These are phyloP conservation scores for Neostapfia colusana DNA, from an alignment of 176 grass and related monocot species.

Conservation along the genomic window DNA sequence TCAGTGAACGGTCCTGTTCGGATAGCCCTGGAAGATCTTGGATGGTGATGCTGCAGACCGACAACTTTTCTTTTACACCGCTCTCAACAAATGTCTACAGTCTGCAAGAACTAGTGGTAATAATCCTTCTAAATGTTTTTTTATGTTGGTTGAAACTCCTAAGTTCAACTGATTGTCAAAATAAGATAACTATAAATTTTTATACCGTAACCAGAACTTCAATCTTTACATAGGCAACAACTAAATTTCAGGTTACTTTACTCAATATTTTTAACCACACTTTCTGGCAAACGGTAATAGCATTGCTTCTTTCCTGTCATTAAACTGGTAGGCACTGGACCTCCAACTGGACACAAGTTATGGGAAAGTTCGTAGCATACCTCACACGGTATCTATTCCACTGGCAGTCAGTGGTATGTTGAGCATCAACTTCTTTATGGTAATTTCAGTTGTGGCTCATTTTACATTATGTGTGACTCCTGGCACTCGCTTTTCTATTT, in stretches of 20 bases:
- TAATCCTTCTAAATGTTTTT: not conserved
- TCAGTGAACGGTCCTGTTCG: slow-evolving; percentile 60
- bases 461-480: slow-evolving; percentile 19
- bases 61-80: slow-evolving; percentile 66
- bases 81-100: slow-evolving; percentile 57
- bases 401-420: slow-evolving; percentile 89
- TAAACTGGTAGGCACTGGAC: slow-evolving; percentile 32
- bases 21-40: slow-evolving; percentile 58
- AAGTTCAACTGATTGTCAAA: not conserved
- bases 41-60: slow-evolving; percentile 76
- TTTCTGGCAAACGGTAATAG: slow-evolving; percentile 24
- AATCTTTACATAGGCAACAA: not conserved
- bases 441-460: slow-evolving; percentile 21
- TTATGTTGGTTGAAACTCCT: not conserved
- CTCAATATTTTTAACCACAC: slow-evolving; percentile 2
- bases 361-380: slow-evolving; percentile 79
- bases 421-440: slow-evolving; percentile 28
- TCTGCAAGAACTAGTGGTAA: slow-evolving; percentile 69
- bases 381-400: slow-evolving; percentile 57
- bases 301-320: slow-evolving; percentile 18
- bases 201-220: not conserved
- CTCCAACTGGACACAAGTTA: slow-evolving; percentile 54
- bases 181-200: not conserved
- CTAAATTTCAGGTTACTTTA: not conserved
- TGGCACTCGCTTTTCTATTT: slow-evolving; percentile 10